Base-by-base conservation (phyloP, 106 monocot species). In the Posidonia australis region DNA sequence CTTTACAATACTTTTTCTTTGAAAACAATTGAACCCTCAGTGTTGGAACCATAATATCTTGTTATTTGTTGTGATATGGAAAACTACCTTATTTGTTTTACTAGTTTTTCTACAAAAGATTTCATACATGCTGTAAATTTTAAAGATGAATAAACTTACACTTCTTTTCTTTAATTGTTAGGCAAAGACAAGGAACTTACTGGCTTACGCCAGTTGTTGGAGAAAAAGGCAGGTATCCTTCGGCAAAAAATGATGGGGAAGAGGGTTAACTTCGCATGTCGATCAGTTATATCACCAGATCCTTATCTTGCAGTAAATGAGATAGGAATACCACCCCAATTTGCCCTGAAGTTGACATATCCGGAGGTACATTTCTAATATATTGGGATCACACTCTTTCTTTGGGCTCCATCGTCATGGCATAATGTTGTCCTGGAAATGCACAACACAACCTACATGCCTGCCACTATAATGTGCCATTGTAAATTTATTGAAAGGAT, bases 221-320 rank as follows among this genome's bases (percentile, higher is more conserved):
- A 90, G 66, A 98, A 85, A 69, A 90, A 90, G 62, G 62, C 66
- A 22, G 96, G 96, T 21, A 75, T 90, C 36, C 72, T 96, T n/a
- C 81, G 96, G 23, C 96, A 98, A 70, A 98, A 98, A 63, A 98
- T 98, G 82, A 98, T 98, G 96, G 96, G 96, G 62, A 98, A 98
- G 62, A 82, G 96, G 65, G 96, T 98, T 62, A 98, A 98, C 69
- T 90, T 72, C 81, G 96, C 96, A 48, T 98, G 96, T 58, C 84
- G 96, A 2, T 90, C 96, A 58, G 96, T 98, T 56, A 98, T 98
- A 67, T 98, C 96, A 47, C 96, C 96, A 43, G 96, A 98, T 79
- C 96, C 96, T 3, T 98, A 82, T 70, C 79, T 98, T 56, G 90
- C 87, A 17, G 96, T 98, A 26, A 84, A 98, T 81, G 96, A 98